phyloP scores from a whole-genome alignment of 1,139 yeast species.

The Pichia sp. region DNA sequence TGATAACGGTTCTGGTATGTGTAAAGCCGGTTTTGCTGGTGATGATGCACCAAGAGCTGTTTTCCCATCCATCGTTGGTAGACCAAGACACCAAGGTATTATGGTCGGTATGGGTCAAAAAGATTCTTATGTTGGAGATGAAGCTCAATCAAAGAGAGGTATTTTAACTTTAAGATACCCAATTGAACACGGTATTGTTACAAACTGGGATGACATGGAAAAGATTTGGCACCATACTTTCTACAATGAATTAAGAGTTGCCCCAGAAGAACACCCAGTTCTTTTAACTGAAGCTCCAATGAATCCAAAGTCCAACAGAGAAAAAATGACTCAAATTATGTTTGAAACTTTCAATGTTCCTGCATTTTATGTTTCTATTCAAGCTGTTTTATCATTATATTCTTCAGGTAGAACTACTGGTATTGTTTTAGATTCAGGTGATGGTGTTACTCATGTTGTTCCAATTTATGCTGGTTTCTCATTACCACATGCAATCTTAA shows the following conservation, averaged over 20 bases:
- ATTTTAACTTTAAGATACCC: conserved; percentile 97
- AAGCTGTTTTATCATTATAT: conserved; percentile 96
- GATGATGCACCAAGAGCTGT: conserved; percentile 99
- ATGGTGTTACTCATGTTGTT: conserved; percentile 99
- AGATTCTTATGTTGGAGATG: conserved; percentile 99
- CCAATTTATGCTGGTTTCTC: conserved; percentile 99
- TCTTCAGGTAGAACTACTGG: conserved; percentile 99
- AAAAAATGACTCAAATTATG: conserved; percentile 98
- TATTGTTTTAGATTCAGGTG: conserved; percentile 99
- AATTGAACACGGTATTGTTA: conserved; percentile 99
- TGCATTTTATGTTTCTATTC: conserved; percentile 97
- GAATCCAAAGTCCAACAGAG: conserved; percentile 99
- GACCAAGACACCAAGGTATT: conserved; percentile 99
- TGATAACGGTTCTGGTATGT: conserved; percentile 99
- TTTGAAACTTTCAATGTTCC: conserved; percentile 99
- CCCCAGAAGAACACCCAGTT: conserved; percentile 81
- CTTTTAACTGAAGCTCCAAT: conserved; percentile 94
- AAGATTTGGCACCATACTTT: conserved; percentile 40
- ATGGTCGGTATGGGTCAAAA: conserved; percentile 99
- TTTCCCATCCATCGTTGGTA: conserved; percentile 99
- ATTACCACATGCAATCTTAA: conserved; percentile 95
- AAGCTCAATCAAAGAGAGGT: conserved; percentile 99
- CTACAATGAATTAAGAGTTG: conserved; percentile 51
- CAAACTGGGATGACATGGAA: conserved; percentile 99
- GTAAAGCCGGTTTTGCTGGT: conserved; percentile 99